These are phyloP conservation scores for Prunella vulgaris DNA, from an alignment of 257 asterid genomes.

Conservation along the genomic window DNA sequence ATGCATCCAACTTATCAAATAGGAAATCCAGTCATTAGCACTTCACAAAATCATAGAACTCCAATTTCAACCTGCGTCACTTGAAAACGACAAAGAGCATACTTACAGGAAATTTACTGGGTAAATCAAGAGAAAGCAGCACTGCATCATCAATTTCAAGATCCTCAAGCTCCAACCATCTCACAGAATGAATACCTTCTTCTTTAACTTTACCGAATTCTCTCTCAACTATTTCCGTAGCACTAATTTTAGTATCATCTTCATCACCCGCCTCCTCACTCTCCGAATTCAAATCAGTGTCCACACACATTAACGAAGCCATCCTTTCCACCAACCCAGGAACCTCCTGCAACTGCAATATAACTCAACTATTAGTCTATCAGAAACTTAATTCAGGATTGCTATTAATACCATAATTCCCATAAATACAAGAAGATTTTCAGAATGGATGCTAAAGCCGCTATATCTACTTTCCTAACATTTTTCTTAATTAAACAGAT, in stretches of 20 bases:
- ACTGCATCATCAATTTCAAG: conserved; percentile 63
- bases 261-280: conserved; percentile 37
- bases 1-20: neutral
- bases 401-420: neutral
- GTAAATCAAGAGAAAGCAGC: conserved; percentile 73
- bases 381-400: neutral
- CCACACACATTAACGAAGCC: conserved; percentile 93
- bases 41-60: neutral
- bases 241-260: conserved; percentile 37
- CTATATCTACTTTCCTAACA: neutral
- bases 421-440: neutral
- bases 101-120: conserved; percentile 81
- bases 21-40: neutral
- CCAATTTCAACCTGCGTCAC: neutral
- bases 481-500: neutral
- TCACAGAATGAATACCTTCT: conserved; percentile 42
- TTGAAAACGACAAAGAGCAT: neutral
- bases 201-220: conserved; percentile 50
- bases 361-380: conserved; percentile 14
- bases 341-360: conserved; percentile 75
- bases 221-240: conserved; percentile 54
- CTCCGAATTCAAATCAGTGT: conserved; percentile 50
- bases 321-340: conserved; percentile 91
- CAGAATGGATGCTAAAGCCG: neutral
- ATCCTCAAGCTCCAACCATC: conserved; percentile 97